These are phyloP conservation scores for Taphrina communis DNA, from an alignment of 1,139 yeast species.

Conservation along the genomic window DNA sequence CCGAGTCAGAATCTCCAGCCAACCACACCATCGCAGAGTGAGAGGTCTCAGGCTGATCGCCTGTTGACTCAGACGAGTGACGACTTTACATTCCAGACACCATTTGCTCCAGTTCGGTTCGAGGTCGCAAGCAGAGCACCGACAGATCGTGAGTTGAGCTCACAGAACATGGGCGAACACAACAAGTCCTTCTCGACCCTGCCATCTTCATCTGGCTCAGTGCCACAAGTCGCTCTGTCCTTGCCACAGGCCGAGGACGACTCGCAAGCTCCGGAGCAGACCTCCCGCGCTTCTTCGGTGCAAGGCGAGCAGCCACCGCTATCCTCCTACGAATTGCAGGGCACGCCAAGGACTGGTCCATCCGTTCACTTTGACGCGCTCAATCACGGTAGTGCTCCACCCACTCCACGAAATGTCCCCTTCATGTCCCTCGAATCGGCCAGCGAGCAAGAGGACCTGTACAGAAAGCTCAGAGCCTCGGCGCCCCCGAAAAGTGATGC, in stretches of 20 bases:
- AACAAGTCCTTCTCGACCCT: neutral
- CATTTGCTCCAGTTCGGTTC: slow-evolving; percentile 22
- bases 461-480: slow-evolving; percentile 34
- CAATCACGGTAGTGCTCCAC: slow-evolving; percentile 21
- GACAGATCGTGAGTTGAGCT: slow-evolving; percentile 8
- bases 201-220: neutral
- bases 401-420: slow-evolving; percentile 37
- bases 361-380: slow-evolving; percentile 23
- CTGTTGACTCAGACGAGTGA: neutral
- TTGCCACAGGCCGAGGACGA: slow-evolving; percentile 14
- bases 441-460: slow-evolving; percentile 32
- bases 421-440: slow-evolving; percentile 31
- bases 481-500: slow-evolving; percentile 39
- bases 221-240: neutral
- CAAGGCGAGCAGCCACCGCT: slow-evolving; percentile 19
- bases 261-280: neutral
- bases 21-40: neutral
- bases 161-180: slow-evolving; percentile 5
- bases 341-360: slow-evolving; percentile 30
- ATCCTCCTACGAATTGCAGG: slow-evolving; percentile 23
- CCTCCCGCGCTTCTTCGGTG: slow-evolving; percentile 29
- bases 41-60: neutral
- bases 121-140: slow-evolving; percentile 8
- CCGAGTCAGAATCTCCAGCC: neutral
- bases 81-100: slow-evolving; percentile 16